phyloP scores from a whole-genome alignment of 2,329 filamentous ascomycete genomes.

The Aspergillus fumigatus region DNA sequence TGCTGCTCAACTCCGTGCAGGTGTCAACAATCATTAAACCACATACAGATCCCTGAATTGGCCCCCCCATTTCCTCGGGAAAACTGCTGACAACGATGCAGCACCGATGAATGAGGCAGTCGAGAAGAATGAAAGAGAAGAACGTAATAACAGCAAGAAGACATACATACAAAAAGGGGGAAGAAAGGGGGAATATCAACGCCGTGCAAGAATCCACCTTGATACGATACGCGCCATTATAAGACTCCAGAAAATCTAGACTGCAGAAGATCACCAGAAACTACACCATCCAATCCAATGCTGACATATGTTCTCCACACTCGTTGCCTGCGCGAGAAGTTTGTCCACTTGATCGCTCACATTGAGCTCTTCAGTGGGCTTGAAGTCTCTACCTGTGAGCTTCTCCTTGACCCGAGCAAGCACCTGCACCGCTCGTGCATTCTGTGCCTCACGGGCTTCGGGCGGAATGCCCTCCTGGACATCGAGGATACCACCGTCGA shows the following conservation, averaged over 20 bases:
- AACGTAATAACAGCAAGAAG: conserved; percentile 5
- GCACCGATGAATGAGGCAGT: not conserved
- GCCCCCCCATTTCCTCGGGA: not conserved
- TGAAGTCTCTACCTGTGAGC: conserved; percentile 89
- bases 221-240: conserved; percentile 23
- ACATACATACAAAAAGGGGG: conserved; percentile 9
- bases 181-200: conserved; percentile 11
- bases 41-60: not conserved
- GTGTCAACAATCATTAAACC: not conserved
- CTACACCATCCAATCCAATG: conserved; percentile 99
- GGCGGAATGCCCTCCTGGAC: conserved; percentile 37
- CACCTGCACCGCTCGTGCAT: conserved; percentile 87
- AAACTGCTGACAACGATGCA: not conserved
- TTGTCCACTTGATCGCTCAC: conserved; percentile 89
- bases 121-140: conserved; percentile 3
- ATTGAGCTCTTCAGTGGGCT: conserved; percentile 74
- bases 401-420: conserved; percentile 91
- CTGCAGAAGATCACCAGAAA: conserved; percentile 66
- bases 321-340: conserved; percentile 90
- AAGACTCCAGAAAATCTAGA: conserved; percentile 18
- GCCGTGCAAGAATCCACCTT: conserved; percentile 22
- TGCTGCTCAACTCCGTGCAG: too few species aligned
- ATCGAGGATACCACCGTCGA: conserved; percentile 52
- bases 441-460: conserved; percentile 71
- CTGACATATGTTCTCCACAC: conserved; percentile 94